Evolutionary conservation across 2,329 filamentous ascomycete species (phyloP), one percentile per base, ranked within the genome.

Genomic region (Coniochaeta hoffmannii): DNA sequence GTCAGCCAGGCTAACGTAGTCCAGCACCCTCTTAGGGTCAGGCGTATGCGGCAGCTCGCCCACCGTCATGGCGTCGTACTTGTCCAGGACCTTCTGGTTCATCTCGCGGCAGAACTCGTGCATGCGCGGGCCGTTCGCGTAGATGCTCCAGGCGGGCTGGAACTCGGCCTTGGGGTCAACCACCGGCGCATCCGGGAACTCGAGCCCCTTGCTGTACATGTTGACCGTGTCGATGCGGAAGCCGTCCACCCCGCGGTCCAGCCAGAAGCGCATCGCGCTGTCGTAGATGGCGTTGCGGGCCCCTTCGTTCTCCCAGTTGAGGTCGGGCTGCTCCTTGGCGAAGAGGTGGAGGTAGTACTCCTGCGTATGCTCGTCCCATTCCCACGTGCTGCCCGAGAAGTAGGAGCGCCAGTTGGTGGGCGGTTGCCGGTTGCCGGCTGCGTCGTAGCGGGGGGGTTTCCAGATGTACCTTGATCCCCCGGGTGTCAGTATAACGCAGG

Each of bases 311-410:
- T 92, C 87, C 88, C 62, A 63, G 56, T 63, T 63, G 17, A 63
- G 57, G 32, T 63, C 60, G 0, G 62, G 61, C 32, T 63, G 62
- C n/a, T 54, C 56, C 1, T 53, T 79, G 6, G 85, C 83, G 68
- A 90, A 95, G 14, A 94, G 76, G 58, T 87, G 83, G 0, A 92
- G 81, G 64, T 90, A 92, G 68, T 90, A 92, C 68, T 92, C 86
- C 53, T 78, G 76, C 0, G 87, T 89, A 17, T 70, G 65, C 60
- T 88, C 82, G 62, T 91, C 87, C 74, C 82, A 92, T 31, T 60
- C 61, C 61, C 62, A 61, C 59, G 61, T 46, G 4, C 10, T 15
- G 5, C 41, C 41, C 41, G 41, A 46, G 41, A 46, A 46, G 12
- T 46, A 46, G 22, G 41, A 46, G 11, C 41, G 41, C 74, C 75